Percentiles rank a stretch among this genome's conserved stretches.
Evolutionary conservation across 1,284 basidiomycete species (phyloP).

Genomic region (Fomitopsis schrenkii): DNA sequence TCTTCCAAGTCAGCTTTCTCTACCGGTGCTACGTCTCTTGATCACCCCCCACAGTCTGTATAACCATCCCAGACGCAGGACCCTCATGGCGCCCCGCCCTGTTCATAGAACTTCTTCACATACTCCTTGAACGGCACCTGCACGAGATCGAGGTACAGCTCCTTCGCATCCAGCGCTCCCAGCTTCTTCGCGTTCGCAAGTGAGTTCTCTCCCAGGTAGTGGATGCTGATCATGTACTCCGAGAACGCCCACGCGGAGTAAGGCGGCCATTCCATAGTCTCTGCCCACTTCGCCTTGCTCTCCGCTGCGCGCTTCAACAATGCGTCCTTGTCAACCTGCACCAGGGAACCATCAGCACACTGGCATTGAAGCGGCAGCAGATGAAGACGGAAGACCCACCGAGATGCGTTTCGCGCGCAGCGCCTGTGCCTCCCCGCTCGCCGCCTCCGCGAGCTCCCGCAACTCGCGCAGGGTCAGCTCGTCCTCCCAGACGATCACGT

Average conservation of each 20-base stretch:
- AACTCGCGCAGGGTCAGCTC: constrained; percentile 16
- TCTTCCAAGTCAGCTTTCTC: too few relatives aligned
- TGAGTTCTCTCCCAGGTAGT: constrained; percentile 19
- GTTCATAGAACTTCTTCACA: constrained; percentile 9
- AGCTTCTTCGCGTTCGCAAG: constrained; percentile 19
- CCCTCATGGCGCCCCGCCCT: too few relatives aligned
- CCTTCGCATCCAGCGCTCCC: constrained; percentile 20
- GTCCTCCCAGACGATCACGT: constrained; percentile 26
- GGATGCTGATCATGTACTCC: constrained; percentile 18
- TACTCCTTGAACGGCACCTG: constrained; percentile 14
- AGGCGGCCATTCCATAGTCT: not conserved
- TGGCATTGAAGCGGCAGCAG: too few relatives aligned
- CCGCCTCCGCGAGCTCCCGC: constrained; percentile 12
- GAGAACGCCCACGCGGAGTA: not conserved
- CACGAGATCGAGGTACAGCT: constrained; percentile 21
- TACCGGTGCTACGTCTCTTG: too few relatives aligned
- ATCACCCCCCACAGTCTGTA: too few relatives aligned
- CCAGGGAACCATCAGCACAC: not conserved
- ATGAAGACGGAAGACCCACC: not conserved
- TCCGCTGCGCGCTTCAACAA: not conserved
- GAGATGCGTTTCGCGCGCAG: constrained; percentile 8
- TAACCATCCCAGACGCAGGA: too few relatives aligned
- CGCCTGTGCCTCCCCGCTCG: constrained; percentile 12
- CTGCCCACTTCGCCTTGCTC: constrained; percentile 1
- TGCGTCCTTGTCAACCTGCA: constrained; percentile 5